Evolutionary conservation across 2,329 filamentous ascomycete genomes (phyloP), one percentile per base, ranked within the genome.

Genomic region (Sporothrix mexicana): DNA sequence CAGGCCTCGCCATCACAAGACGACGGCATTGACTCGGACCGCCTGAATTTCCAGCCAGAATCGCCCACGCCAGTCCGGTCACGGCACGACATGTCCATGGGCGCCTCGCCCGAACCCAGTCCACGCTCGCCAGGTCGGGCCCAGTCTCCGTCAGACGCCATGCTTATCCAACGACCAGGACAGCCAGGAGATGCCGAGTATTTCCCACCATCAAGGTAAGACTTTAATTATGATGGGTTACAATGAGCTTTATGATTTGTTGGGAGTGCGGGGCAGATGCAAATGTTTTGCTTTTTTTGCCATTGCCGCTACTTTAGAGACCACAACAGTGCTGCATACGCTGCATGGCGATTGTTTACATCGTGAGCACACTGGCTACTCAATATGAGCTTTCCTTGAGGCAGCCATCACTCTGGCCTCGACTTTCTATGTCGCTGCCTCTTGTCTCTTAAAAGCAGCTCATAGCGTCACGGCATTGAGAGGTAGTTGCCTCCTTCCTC

Each of bases 21-120:
- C 8, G n/a, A 20, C 23, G 51, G 7, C 23, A 20, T 59, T 36
- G 15, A n/a, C 30, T 8, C 59, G n/a, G 59, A n/a, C 30, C 25
- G 59, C n/a, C 59, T 43, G 30, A 43, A 64, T 0, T 68, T 69
- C 49, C 72, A 43, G 57, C 75, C 76, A 2, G 74, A 76, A 5
- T 78, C 78, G 6, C 76, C 77, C 20, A 77, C 75, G 36, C 77
- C 77, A 30, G 75, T 73, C 13, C 69, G 66, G 57, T 69, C 36
- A 2, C 69, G 70, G 23, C 73, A 77, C 20, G 59, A 70, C 15
- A 36, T 73, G 4, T 64, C 73, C 1, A 71, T 66, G 10, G 71
- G 75, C 13, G 47, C 57, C 2, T 73, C 73, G 1, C 69, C 71
- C 3, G 71, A 70, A 17, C 68, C 67, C 3, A 76, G 72, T 30